phyloP scores from a whole-genome alignment of 2,329 filamentous ascomycete genomes.

The Colletotrichum magnum region DNA sequence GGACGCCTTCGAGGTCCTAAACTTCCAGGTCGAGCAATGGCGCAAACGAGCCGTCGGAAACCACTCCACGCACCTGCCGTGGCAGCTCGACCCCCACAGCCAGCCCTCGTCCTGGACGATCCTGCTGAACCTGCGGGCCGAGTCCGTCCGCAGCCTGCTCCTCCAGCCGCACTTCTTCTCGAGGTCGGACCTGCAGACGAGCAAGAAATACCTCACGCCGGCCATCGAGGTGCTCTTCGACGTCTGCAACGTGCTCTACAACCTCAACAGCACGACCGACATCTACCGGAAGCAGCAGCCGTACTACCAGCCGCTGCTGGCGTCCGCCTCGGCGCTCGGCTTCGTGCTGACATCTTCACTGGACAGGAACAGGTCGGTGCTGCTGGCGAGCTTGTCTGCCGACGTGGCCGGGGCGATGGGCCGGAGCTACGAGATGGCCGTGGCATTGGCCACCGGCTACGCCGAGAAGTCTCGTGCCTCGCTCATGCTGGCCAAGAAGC shows the following conservation, averaged over 20 bases:
- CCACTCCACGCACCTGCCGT: neutral
- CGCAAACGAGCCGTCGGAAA: conserved; percentile 43
- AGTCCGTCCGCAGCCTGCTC: conserved; percentile 4
- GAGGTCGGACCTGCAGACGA: conserved; percentile 2
- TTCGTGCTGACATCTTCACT: conserved; percentile 9
- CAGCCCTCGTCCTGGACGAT: neutral
- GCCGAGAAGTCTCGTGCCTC: neutral
- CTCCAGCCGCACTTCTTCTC: conserved; percentile 6
- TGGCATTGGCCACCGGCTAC: neutral
- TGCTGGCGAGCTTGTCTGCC: neutral
- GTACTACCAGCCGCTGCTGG: conserved; percentile 8
- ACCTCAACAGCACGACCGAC: conserved; percentile 11
- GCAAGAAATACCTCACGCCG: conserved; percentile 11
- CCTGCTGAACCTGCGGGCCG: conserved; percentile 4
- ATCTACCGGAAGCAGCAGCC: conserved; percentile 19
- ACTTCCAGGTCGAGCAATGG: conserved; percentile 47
- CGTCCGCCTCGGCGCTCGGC: conserved; percentile 6
- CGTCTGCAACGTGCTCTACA: conserved; percentile 9
- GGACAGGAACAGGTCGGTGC: neutral
- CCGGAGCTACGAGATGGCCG: conserved; percentile 12
- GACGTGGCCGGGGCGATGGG: conserved; percentile 9
- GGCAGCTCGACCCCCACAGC: neutral
- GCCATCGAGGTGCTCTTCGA: conserved; percentile 17
- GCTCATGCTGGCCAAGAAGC: neutral
- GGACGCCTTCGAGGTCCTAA: conserved; percentile 47